phyloP scores from a whole-genome alignment of 805 yeast genomes.

The Starmerella stigmatis region DNA sequence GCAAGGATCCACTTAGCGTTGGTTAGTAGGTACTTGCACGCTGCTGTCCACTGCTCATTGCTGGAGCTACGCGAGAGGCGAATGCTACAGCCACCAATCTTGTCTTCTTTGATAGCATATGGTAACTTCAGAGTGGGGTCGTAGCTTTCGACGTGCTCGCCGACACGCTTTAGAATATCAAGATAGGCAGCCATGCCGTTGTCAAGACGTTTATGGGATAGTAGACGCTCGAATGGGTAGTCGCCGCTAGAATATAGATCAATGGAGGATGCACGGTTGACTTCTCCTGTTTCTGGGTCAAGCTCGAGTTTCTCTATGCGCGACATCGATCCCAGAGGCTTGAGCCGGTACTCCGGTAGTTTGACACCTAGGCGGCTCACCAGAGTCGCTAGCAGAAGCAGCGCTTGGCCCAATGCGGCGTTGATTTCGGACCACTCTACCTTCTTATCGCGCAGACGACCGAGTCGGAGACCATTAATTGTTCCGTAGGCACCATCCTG shows the following conservation, averaged over 20 bases:
- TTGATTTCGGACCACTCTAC: conserved; percentile 88
- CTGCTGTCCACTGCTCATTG: conserved; percentile 78
- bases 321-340: conserved; percentile 80
- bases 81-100: conserved; percentile 70
- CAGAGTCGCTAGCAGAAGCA: conserved; percentile 57
- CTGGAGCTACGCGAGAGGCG: conserved; percentile 51
- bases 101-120: conserved; percentile 57
- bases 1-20: conserved; percentile 78
- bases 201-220: conserved; percentile 62
- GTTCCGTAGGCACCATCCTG: conserved; percentile 78
- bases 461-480: conserved; percentile 77
- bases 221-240: conserved; percentile 56
- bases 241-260: conserved; percentile 62
- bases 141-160: conserved; percentile 33
- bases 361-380: conserved; percentile 45
- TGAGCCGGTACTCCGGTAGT: conserved; percentile 49
- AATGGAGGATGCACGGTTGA: conserved; percentile 33
- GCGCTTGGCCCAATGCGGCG: conserved; percentile 81
- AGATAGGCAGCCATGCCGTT: conserved; percentile 70
- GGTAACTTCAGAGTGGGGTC: conserved; percentile 58
- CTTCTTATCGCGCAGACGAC: conserved; percentile 45
- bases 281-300: conserved; percentile 33
- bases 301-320: conserved; percentile 49
- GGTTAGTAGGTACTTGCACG: conserved; percentile 71
- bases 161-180: conserved; percentile 48